phyloP scores from a whole-genome alignment of 108 stramenopile genomes.

The Bacterosira constricta region DNA sequence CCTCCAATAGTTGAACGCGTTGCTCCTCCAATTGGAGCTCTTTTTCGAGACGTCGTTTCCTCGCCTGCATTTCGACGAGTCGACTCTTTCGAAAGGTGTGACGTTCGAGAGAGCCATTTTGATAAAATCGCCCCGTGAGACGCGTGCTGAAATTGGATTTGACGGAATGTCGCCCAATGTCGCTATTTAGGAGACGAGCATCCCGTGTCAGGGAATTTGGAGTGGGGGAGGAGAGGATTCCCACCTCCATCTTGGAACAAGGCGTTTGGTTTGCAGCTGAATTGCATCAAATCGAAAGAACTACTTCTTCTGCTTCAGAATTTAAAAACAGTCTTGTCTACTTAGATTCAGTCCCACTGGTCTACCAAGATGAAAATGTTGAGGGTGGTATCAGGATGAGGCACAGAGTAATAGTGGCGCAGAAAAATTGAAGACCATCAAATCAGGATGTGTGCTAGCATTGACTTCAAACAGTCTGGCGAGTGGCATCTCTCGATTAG shows the following conservation, averaged over 20 bases:
- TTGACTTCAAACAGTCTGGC: too few relatives aligned
- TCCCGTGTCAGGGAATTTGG: constrained; percentile 27
- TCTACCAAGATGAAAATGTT: too few relatives aligned
- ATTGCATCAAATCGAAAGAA: too few relatives aligned
- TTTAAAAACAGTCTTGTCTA: too few relatives aligned
- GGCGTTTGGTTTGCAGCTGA: too few relatives aligned
- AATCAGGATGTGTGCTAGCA: too few relatives aligned
- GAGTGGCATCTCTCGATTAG: too few relatives aligned
- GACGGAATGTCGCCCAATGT: constrained; percentile 42
- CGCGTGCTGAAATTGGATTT: constrained; percentile 38
- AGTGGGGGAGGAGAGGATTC: background rate
- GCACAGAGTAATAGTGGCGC: too few relatives aligned
- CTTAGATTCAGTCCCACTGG: too few relatives aligned
- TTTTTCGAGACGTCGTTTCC: constrained; percentile 28
- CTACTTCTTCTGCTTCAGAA: too few relatives aligned
- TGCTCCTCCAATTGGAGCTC: constrained; percentile 30
- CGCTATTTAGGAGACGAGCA: constrained; percentile 42
- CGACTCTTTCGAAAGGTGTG: constrained; percentile 25
- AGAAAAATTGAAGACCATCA: too few relatives aligned
- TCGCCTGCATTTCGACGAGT: constrained; percentile 33
- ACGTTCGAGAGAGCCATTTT: constrained; percentile 45
- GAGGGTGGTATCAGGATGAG: too few relatives aligned
- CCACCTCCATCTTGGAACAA: background rate
- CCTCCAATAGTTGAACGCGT: constrained; percentile 20
- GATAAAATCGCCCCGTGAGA: constrained; percentile 41